phyloP scores from a whole-genome alignment of 768 basidiomycete genomes.

The Artomyces pyxidatus region DNA sequence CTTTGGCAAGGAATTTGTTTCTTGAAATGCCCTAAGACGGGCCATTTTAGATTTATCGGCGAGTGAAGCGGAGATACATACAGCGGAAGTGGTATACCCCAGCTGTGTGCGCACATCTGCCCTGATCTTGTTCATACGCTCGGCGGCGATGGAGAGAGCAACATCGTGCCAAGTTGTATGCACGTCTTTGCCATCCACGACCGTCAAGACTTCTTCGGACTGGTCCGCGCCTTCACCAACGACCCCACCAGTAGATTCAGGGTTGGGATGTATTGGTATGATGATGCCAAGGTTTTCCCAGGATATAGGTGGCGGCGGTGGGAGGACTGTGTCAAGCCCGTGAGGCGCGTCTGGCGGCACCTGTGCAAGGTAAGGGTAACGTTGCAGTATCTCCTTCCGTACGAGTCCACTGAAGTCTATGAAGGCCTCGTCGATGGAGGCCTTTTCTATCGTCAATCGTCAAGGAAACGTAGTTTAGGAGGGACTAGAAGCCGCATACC shows the following conservation, averaged over 20 bases:
- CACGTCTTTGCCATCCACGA: constrained; percentile 22
- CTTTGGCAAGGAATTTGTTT: constrained; percentile 95
- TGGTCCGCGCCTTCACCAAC: background rate
- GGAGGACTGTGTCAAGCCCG: constrained; percentile 72
- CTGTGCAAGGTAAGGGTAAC: constrained; percentile 68
- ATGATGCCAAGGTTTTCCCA: constrained; percentile 59
- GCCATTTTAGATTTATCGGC: background rate
- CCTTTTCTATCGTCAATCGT: constrained; percentile 60
- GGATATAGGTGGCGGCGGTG: constrained; percentile 54
- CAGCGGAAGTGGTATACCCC: constrained; percentile 92
- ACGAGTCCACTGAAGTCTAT: constrained; percentile 83
- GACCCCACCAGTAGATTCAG: constrained; percentile 11
- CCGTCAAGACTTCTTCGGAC: background rate
- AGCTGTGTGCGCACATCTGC: constrained; percentile 58
- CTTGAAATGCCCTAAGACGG: constrained; percentile 68
- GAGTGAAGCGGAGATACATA: constrained; percentile 28
- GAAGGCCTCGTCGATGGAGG: constrained; percentile 96
- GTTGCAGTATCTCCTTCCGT: constrained; percentile 62
- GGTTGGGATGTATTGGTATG: constrained; percentile 42
- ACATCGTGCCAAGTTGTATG: constrained; percentile 83
- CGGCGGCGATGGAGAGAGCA: constrained; percentile 81
- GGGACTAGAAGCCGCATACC: constrained; percentile 36
- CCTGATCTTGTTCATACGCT: constrained; percentile 72
- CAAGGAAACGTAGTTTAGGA: background rate
- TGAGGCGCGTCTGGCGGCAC: constrained; percentile 61